Base-by-base conservation (phyloP, 208 protist species). In the Trypanosoma platydactyli region DNA sequence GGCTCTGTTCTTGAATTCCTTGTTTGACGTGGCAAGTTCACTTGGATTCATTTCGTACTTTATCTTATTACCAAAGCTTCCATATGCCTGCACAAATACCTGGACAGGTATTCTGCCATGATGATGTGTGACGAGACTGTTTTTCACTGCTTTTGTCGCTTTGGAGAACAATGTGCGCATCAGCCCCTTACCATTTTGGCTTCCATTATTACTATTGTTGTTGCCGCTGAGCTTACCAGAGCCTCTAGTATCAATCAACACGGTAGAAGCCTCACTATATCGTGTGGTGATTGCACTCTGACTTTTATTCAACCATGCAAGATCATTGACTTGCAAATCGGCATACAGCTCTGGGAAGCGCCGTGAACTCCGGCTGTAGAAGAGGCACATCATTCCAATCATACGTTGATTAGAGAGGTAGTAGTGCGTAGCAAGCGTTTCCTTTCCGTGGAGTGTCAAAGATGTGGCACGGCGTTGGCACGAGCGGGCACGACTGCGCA, bases 71-170 rank as follows among this genome's bases (percentile, higher is more conserved):
- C 49, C n/a, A 51, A 79, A 68, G 52, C 74, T 79, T 4, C 59
- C 58, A 45, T 65, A 69, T 0, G 74, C 67, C 62, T 79, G 74
- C 18, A 74, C 57, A 52, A 79, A 79, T 13, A 54, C 57, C 42
- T 59, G 59, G n/a, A 74, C 40, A 46, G 56, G 40, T 20, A 79
- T 41, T 15, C 46, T 24, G 20, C 33, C 9, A 3, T 70, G 63
- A 46, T 53, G 38, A n/a, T 45, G 54, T 40, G 51, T 56, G 16
- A 54, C 61, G n/a, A 80, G 60, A 56, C 65, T 78, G 29, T 74
- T 75, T 59, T 82, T 86, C 25, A 92, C 77, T n/a, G 75, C 83
- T 55, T 85, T 88, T 11, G 79, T 76, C n/a, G 81, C 83, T 64
- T 84, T 89, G 20, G 78, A 72, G 33, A 92, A 76, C 52, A 92